Percentiles rank a stretch among this genome's conserved stretches.
These are phyloP conservation scores for Leccinum sublutescens DNA, from an alignment of 768 basidiomycete genomes.

Conservation along the genomic window DNA sequence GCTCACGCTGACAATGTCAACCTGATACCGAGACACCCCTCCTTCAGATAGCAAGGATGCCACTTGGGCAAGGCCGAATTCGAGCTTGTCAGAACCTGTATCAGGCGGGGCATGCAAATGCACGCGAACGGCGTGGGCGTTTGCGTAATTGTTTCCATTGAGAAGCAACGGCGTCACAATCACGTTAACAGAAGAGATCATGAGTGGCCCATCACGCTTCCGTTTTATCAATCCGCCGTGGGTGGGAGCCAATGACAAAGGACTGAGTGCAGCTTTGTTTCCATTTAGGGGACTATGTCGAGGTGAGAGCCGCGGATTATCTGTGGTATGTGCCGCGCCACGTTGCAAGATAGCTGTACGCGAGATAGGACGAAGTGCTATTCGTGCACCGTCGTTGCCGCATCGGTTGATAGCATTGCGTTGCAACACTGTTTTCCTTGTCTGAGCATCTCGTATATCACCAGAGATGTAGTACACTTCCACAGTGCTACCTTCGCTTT, in stretches of 20 bases:
- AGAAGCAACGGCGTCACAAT: constrained; percentile 51
- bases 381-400: constrained; percentile 57
- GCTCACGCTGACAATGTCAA: constrained; percentile 54
- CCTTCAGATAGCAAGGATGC: constrained; percentile 17
- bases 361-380: constrained; percentile 47
- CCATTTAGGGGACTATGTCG: constrained; percentile 22
- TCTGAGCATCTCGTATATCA: constrained; percentile 57
- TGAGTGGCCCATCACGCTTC: constrained; percentile 53
- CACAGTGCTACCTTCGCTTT: constrained; percentile 48
- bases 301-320: constrained; percentile 21
- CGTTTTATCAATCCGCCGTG: constrained; percentile 36
- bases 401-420: constrained; percentile 59
- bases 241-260: constrained; percentile 13
- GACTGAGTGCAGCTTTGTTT: constrained; percentile 14
- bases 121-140: constrained; percentile 60
- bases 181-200: constrained; percentile 59
- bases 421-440: constrained; percentile 61
- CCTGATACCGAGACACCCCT: constrained; percentile 37
- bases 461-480: constrained; percentile 64
- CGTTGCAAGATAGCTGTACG: constrained; percentile 22
- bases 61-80: constrained; percentile 67
- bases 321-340: constrained; percentile 19
- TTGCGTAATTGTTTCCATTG: constrained; percentile 28
- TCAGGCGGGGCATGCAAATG: constrained; percentile 55
- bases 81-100: constrained; percentile 67